Base-by-base conservation (phyloP, 2,329 filamentous ascomycete genomes). In the Pestalotiopsis fici region DNA sequence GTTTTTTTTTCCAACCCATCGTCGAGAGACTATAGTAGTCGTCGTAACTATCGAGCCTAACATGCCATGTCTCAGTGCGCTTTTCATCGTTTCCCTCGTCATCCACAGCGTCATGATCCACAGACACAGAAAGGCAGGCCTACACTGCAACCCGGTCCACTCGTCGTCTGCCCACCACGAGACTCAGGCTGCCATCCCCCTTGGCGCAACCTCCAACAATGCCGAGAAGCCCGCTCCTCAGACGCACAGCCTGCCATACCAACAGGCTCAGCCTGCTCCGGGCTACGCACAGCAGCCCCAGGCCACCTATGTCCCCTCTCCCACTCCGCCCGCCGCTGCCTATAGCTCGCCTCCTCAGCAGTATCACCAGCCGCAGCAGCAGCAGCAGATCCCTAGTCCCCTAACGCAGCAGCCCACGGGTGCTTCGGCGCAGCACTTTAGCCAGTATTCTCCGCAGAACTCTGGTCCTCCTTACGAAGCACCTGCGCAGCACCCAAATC, bases 61-160 rank as follows among this genome's bases (percentile, higher is more conserved):
- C 3, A 35, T n/a, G n/a, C 50, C 4, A 27, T 59, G 7, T 13
- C 5, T 1, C 61, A 86, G 84, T 69, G 65, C 82, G 3, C 78
- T 85, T 59, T 84, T 81, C 70, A 63, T 81, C 62, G 74, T 79
- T 64, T 77, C 81, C 43, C 79, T 85, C 21, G 69, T 79, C 13
- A 77, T 84, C 4, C 79, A 83, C 72, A 72, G 78, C 68, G 73
- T 84, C 7, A 77, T 78, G 66, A 75, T 85, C 13, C 76, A 81
- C 71, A 78, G 80, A 15, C 83, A 86, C 70, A 83, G 83, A 66
- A 76, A 76, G 55, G 78, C 78, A 11, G 83, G 83, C 21, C 77
- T 83, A 5, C 82, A 80, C 71, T 78, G 74, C 71, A 77, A 70
- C 68, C 79, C 81, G 7, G 61, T 72, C 35, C 18, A 18, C 69